These are phyloP conservation scores for Euphorbia schlechtendalii DNA, from an alignment of 441 rosid species.

Conservation along the genomic window DNA sequence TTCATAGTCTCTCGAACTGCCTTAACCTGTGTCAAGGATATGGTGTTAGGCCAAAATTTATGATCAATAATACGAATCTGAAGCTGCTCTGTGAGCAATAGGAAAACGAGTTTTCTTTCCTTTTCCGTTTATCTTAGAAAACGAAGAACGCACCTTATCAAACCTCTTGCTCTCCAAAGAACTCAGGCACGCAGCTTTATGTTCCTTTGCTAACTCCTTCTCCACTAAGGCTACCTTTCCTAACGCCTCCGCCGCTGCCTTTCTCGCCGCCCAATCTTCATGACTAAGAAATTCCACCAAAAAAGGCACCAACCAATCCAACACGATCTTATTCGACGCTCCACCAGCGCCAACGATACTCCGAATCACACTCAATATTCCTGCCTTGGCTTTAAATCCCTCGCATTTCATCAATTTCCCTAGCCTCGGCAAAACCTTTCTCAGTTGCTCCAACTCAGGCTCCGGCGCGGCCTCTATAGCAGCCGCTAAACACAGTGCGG, in stretches of 20 bases:
- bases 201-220: constrained; percentile 46
- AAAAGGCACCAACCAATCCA: constrained; percentile 78
- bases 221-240: constrained; percentile 60
- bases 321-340: constrained; percentile 46
- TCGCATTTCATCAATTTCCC: constrained; percentile 66
- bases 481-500: constrained; percentile 76
- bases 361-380: constrained; percentile 58
- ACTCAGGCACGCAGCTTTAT: constrained; percentile 39
- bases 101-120: too few relatives aligned
- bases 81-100: background rate
- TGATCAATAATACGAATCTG: background rate
- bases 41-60: constrained; percentile 10
- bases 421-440: constrained; percentile 62
- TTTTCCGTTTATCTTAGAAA: background rate
- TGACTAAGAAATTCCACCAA: constrained; percentile 56
- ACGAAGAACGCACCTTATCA: constrained; percentile 57
- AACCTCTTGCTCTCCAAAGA: constrained; percentile 67
- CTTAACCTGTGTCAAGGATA: constrained; percentile 48
- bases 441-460: constrained; percentile 58
- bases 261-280: constrained; percentile 85
- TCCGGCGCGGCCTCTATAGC: constrained; percentile 78
- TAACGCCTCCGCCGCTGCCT: constrained; percentile 79
- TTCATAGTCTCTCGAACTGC: constrained; percentile 85
- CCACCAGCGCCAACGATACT: constrained; percentile 66
- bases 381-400: constrained; percentile 67